These are phyloP conservation scores for Ophiostoma himal-ulmi DNA, from an alignment of 2,329 filamentous ascomycete species.

Conservation along the genomic window DNA sequence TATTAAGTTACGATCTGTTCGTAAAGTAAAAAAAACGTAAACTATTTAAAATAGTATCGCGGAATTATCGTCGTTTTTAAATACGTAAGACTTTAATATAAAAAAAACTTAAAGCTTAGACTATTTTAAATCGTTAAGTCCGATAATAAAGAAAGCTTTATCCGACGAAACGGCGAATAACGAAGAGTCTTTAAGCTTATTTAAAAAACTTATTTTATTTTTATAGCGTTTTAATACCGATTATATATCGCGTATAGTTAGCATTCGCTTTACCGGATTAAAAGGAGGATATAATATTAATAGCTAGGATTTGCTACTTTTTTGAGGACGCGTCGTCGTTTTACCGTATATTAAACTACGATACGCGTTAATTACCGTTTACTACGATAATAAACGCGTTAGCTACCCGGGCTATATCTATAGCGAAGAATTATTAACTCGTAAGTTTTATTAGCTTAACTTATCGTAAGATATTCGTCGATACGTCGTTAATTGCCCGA, in stretches of 20 bases:
- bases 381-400: background rate
- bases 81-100: background rate
- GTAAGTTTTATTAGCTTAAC: background rate
- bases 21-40: background rate
- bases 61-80: too few species aligned
- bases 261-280: too few species aligned
- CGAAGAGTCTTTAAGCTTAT: background rate
- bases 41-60: background rate
- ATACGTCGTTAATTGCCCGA: background rate
- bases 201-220: background rate
- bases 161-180: background rate
- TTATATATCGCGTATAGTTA: too few species aligned
- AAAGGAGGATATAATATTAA: too few species aligned
- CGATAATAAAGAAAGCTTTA: background rate
- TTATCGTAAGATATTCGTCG: background rate
- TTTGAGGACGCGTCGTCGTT: background rate
- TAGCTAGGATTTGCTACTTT: too few species aligned
- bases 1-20: too few species aligned
- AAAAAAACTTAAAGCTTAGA: background rate
- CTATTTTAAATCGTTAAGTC: background rate
- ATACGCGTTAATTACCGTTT: background rate
- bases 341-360: background rate
- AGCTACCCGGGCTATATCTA: background rate
- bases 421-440: background rate
- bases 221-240: background rate